Conservation (phyloP, 257 asterid species). For the Perilla frutescens region DNA sequence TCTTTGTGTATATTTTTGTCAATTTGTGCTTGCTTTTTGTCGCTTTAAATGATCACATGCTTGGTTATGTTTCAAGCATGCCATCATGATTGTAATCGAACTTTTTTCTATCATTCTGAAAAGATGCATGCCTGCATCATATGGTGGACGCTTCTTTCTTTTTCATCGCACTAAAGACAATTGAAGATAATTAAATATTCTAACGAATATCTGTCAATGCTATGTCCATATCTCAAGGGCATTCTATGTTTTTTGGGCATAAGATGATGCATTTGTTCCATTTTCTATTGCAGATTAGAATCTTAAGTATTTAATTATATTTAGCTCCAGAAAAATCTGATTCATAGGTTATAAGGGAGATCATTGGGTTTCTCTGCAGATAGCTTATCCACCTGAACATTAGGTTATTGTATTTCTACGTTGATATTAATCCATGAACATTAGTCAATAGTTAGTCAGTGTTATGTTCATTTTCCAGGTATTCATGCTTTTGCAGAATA, state of each 20-base stretch:
- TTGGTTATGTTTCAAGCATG: constrained; percentile 26
- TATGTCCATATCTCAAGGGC: constrained; percentile 15
- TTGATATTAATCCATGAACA: constrained; percentile 5
- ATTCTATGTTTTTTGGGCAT: neutral
- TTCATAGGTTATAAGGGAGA: neutral
- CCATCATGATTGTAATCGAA: constrained; percentile 4
- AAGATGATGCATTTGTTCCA: constrained; percentile 13
- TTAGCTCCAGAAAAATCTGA: neutral
- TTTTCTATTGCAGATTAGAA: neutral
- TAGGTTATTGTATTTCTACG: neutral
- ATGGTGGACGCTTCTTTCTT: neutral
- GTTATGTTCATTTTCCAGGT: neutral
- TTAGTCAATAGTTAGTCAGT: neutral
- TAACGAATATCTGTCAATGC: neutral
- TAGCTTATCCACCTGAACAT: too few relatives aligned
- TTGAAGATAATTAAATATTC: neutral
- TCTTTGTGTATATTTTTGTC: neutral
- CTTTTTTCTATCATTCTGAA: constrained; percentile 3
- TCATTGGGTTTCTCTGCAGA: neutral
- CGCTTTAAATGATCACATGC: neutral
- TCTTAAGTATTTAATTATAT: neutral
- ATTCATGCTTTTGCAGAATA: neutral
- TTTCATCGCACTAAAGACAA: neutral
- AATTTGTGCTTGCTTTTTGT: constrained; percentile 13
- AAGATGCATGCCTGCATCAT: constrained; percentile 10